Evolutionary conservation across 2,329 filamentous ascomycete species (phyloP).

Genomic region (Blastomyces percursus): DNA sequence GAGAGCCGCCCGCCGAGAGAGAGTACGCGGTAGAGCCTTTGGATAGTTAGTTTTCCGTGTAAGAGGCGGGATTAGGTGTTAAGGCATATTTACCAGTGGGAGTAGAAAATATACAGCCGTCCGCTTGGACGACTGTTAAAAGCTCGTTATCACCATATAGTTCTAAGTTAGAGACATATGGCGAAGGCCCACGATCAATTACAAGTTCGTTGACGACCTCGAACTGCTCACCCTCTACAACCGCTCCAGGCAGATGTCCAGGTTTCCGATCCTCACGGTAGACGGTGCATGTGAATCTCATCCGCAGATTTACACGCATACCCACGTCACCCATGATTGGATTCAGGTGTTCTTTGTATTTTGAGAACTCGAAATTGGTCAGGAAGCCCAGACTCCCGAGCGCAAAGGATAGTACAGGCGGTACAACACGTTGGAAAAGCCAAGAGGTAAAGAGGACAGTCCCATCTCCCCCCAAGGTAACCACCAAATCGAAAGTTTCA

Average conservation of each 20-base stretch:
- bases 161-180: slow-evolving; percentile 94
- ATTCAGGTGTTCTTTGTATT: slow-evolving; percentile 77
- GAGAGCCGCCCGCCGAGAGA: slow-evolving; percentile 83
- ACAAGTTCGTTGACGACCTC: slow-evolving; percentile 98
- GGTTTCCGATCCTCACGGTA: slow-evolving; percentile 55
- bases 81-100: slow-evolving; percentile 54
- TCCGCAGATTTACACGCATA: slow-evolving; percentile 94
- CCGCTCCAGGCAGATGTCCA: slow-evolving; percentile 42
- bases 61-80: not conserved
- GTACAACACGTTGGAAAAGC: slow-evolving; percentile 92
- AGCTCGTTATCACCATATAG: slow-evolving; percentile 92
- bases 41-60: not conserved
- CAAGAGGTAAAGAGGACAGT: slow-evolving; percentile 93
- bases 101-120: slow-evolving; percentile 95
- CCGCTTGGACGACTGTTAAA: slow-evolving; percentile 88
- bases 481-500: slow-evolving; percentile 90
- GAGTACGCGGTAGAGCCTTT: slow-evolving; percentile 81
- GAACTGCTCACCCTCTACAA: slow-evolving; percentile 87
- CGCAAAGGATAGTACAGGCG: slow-evolving; percentile 83
- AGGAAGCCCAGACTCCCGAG: slow-evolving; percentile 88
- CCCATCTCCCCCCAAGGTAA: slow-evolving; percentile 90
- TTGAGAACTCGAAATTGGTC: slow-evolving; percentile 90
- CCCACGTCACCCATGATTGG: slow-evolving; percentile 86
- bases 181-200: slow-evolving; percentile 91
- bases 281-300: slow-evolving; percentile 98